Evolutionary conservation across 2,329 filamentous ascomycete species (phyloP), one percentile per base, ranked within the genome.

Genomic region (Phoma sp.): DNA sequence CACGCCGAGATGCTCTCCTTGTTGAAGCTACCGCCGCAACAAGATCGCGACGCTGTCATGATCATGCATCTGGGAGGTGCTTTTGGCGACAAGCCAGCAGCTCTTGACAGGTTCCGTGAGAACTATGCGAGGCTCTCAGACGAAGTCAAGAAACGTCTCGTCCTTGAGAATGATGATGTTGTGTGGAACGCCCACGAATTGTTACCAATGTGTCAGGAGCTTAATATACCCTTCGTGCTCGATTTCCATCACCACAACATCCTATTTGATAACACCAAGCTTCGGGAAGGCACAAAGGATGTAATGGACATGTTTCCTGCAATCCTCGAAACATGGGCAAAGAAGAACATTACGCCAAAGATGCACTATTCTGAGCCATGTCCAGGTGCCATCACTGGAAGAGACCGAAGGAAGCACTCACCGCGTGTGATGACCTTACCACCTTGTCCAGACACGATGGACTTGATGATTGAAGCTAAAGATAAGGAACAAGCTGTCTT

Each of bases 391-490:
- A 84, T 96, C 33, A 96, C 92, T 0, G 84, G 83, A 0, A 83
- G 86, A 0, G 89, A 96, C 61, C 82, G 93, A 23, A 84, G 93
- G 53, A 97, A 96, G 74, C 93, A 98, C 69, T 92, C 87, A 29
- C 83, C 91, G 0, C 84, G 93, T 7, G 92, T 96, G 1, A 82
- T 83, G 60, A 90, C 87, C 0, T 76, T 98, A 1, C 93, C 93
- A 1, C 93, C 93, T 0, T 97, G 93, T 66, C 82, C 87, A 4
- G 79, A 85, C 1, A 87, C 89, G 26, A 95, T 96, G 89, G 93
- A 97, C 69, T 80, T 98, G n/a, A 98, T 98, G 93, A 97, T 98
- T 56, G 93, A 98, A 77, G 93, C 93, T 40, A 98, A 98, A 73
- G 93, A 97, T 70, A 98, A 98, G 75, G 93, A 98, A 72, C 93